Evolutionary conservation across 495 filamentous ascomycete genomes (phyloP).

Genomic region (Penicillium bovifimosum): DNA sequence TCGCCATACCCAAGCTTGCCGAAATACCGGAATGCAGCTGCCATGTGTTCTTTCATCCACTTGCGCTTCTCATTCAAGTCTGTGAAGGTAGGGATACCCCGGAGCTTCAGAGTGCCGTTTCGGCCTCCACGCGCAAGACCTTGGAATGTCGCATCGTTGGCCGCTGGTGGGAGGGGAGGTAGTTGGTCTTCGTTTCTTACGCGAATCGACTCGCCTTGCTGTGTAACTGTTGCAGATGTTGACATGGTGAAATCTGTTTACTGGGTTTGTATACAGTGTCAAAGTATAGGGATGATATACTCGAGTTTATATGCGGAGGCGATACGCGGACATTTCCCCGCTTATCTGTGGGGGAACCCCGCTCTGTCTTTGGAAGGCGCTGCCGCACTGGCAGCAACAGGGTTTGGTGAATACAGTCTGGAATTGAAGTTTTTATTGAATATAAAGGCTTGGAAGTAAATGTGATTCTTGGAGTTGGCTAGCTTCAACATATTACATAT

Average conservation of each 20-base stretch:
- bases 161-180: slow-evolving; percentile 18
- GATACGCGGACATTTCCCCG: no score
- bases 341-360: slow-evolving; percentile 19
- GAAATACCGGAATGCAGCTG: slow-evolving; percentile 67
- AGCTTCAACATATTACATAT: no score
- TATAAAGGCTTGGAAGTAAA: no score
- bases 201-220: slow-evolving; percentile 17
- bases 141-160: slow-evolving; percentile 32
- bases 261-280: no score
- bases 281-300: no score
- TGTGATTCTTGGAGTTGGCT: no score
- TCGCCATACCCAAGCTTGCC: slow-evolving; percentile 65
- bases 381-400: no score
- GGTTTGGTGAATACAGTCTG: no score
- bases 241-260: no score
- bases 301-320: no score
- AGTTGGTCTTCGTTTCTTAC: slow-evolving; percentile 21
- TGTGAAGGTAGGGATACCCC: slow-evolving; percentile 54
- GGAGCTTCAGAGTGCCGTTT: slow-evolving; percentile 41
- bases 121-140: slow-evolving; percentile 37
- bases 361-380: slow-evolving; percentile 13
- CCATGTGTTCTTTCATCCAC: slow-evolving; percentile 67
- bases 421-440: no score
- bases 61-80: slow-evolving; percentile 54
- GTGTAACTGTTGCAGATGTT: slow-evolving; percentile 16